Evolutionary conservation across 768 basidiomycete species (phyloP).

Genomic region (Coprinopsis cinerea): DNA sequence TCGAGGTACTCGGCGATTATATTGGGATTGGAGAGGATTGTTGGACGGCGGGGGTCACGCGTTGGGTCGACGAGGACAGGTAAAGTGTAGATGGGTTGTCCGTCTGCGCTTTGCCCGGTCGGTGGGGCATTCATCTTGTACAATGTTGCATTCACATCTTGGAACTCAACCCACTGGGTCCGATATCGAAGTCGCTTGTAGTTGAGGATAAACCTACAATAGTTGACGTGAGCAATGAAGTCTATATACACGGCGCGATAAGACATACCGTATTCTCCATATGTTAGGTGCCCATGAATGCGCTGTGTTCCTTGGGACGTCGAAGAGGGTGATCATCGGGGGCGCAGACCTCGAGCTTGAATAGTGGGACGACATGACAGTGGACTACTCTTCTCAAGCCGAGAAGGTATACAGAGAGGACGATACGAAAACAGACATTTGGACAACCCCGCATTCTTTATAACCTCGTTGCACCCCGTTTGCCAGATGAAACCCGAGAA

Average conservation of each 20-base stretch:
- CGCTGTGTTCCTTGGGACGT: slow-evolving; percentile 51
- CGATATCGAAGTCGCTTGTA: slow-evolving; percentile 67
- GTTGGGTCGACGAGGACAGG: slow-evolving; percentile 64
- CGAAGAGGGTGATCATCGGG: slow-evolving; percentile 60
- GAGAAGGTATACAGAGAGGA: too few relatives aligned
- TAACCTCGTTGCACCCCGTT: slow-evolving; percentile 13
- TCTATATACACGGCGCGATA: not conserved
- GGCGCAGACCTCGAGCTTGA: slow-evolving; percentile 19
- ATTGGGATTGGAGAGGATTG: slow-evolving; percentile 53
- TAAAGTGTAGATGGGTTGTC: slow-evolving; percentile 58
- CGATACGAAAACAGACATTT: not conserved
- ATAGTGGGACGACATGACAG: slow-evolving; percentile 11
- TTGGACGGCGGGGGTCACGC: slow-evolving; percentile 34
- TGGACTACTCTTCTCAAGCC: too few relatives aligned
- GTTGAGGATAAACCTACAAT: slow-evolving; percentile 62
- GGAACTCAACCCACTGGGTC: slow-evolving; percentile 66
- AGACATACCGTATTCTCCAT: slow-evolving; percentile 59
- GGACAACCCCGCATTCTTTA: not conserved
- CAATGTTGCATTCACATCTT: slow-evolving; percentile 59
- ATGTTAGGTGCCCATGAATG: slow-evolving; percentile 76
- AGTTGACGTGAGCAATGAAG: slow-evolving; percentile 4
- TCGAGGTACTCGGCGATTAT: slow-evolving; percentile 72
- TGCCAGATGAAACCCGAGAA: not conserved
- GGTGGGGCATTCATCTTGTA: slow-evolving; percentile 56
- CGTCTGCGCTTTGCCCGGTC: slow-evolving; percentile 46